These are phyloP conservation scores for Primulina eburnea DNA, from an alignment of 257 asterid genomes.

Conservation along the genomic window DNA sequence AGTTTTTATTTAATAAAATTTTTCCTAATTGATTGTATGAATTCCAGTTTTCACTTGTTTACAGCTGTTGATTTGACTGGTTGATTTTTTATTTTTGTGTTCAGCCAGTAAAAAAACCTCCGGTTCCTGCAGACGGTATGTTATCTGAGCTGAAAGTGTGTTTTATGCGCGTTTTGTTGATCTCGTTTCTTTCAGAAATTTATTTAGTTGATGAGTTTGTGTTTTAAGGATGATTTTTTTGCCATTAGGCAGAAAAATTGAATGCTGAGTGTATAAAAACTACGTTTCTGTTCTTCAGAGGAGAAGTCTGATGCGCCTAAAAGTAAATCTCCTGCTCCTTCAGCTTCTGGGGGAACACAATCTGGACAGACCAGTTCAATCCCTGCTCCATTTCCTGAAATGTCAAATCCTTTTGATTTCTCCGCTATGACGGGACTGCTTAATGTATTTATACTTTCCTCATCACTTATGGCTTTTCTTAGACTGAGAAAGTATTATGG, in stretches of 20 bases:
- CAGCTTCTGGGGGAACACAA: background rate
- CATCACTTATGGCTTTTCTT: background rate
- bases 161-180: background rate
- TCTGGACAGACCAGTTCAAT: conserved; percentile 35
- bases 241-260: background rate
- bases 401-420: conserved; percentile 83
- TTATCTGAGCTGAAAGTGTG: background rate
- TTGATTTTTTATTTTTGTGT: too few relatives aligned
- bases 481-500: background rate
- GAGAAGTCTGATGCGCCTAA: background rate
- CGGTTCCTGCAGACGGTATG: background rate
- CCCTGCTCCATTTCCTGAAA: conserved; percentile 46
- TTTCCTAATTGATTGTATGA: background rate
- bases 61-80: background rate
- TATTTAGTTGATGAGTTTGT: background rate
- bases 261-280: background rate
- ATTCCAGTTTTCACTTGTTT: background rate
- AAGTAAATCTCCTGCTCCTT: background rate
- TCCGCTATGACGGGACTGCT: conserved; percentile 87
- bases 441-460: conserved; percentile 44
- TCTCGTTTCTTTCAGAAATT: background rate
- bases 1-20: background rate
- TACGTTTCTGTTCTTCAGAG: background rate
- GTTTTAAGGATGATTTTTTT: background rate
- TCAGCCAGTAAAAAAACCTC: background rate